Conservation (phyloP, 2,329 filamentous ascomycete species). For the Coniosporium tulheliwenetii region DNA sequence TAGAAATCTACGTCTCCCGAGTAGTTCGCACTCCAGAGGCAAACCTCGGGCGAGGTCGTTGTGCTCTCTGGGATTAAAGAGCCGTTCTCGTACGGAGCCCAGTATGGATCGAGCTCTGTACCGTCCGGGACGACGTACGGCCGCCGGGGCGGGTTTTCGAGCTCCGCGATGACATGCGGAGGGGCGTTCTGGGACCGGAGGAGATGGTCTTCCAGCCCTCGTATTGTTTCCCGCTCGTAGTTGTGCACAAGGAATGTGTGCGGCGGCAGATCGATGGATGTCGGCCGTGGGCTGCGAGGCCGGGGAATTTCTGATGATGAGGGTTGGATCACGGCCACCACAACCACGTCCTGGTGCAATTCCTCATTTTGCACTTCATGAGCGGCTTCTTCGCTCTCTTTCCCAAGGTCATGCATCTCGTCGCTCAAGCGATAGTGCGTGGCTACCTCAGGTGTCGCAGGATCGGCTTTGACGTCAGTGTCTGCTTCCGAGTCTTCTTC, state of each 20-base stretch:
- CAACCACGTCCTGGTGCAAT: not conserved
- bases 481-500: not conserved
- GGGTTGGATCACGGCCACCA: not conserved
- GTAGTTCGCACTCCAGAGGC: not conserved
- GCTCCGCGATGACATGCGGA: too few relatives aligned
- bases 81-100: not conserved
- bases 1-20: not conserved
- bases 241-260: too few relatives aligned
- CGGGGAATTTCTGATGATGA: too few relatives aligned
- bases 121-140: too few relatives aligned
- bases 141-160: too few relatives aligned
- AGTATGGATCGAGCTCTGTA: not conserved
- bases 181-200: too few relatives aligned
- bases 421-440: not conserved
- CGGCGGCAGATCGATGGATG: too few relatives aligned
- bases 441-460: not conserved
- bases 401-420: not conserved
- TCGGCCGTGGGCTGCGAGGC: too few relatives aligned
- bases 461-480: not conserved
- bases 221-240: too few relatives aligned
- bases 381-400: not conserved
- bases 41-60: not conserved
- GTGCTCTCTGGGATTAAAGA: not conserved
- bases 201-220: too few relatives aligned
- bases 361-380: not conserved